These are phyloP conservation scores for Colletotrichum abscissum DNA, from an alignment of 2,329 filamentous ascomycete species.

Conservation along the genomic window DNA sequence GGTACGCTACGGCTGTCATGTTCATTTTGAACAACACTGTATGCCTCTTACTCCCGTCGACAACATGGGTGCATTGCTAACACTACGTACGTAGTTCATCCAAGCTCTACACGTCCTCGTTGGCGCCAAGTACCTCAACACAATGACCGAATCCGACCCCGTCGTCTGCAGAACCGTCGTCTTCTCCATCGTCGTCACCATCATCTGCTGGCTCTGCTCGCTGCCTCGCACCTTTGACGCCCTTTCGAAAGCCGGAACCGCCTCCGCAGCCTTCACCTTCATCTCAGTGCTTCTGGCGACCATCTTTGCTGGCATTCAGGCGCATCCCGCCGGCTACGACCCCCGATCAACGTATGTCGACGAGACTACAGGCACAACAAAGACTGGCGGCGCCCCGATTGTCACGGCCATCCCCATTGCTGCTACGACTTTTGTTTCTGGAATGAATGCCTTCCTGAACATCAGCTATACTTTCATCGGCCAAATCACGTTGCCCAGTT, in stretches of 20 bases:
- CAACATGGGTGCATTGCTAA: background rate
- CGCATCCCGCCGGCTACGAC: slow-evolving; percentile 76
- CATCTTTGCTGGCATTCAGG: slow-evolving; percentile 82
- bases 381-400: slow-evolving; percentile 68
- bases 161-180: slow-evolving; percentile 79
- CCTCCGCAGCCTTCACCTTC: slow-evolving; percentile 89
- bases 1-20: slow-evolving; percentile 81
- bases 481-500: slow-evolving; percentile 92
- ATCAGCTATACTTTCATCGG: slow-evolving; percentile 97
- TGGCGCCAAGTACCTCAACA: slow-evolving; percentile 89
- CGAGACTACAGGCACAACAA: slow-evolving; percentile 38
- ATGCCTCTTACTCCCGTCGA: background rate
- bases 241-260: slow-evolving; percentile 81
- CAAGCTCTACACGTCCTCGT: slow-evolving; percentile 81
- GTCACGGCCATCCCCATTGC: slow-evolving; percentile 75
- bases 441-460: slow-evolving; percentile 91
- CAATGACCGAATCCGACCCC: slow-evolving; percentile 78
- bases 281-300: slow-evolving; percentile 86
- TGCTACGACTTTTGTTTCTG: slow-evolving; percentile 83
- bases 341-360: slow-evolving; percentile 53
- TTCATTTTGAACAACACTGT: slow-evolving; percentile 91
- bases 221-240: slow-evolving; percentile 87
- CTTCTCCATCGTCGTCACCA: slow-evolving; percentile 79
- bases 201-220: slow-evolving; percentile 82
- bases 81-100: slow-evolving; percentile 9